Evolutionary conservation across 192 early-diverging fungal species (phyloP).

Genomic region (Linnemannia zychae): DNA sequence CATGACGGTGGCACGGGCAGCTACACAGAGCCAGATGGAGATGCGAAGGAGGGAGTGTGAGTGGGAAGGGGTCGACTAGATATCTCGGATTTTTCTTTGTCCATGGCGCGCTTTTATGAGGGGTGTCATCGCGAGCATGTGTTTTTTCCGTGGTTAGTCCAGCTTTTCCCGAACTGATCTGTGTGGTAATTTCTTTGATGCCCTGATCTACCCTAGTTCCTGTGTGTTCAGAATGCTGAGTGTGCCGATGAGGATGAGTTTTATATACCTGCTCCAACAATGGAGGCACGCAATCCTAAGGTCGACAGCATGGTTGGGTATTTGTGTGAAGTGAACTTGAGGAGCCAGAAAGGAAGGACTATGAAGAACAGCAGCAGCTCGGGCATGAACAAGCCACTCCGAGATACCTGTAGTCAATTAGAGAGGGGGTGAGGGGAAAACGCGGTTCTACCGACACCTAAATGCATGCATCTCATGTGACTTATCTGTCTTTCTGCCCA

Average conservation of each 20-base stretch:
- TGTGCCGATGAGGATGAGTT: neutral
- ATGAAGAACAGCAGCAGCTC: neutral
- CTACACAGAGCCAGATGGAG: neutral
- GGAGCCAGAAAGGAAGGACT: neutral
- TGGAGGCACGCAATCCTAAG: conserved; percentile 46
- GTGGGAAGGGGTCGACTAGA: conserved; percentile 5
- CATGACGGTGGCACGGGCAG: conserved; percentile 39
- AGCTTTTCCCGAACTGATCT: neutral
- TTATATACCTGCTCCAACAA: conserved; percentile 36
- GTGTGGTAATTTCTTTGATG: neutral
- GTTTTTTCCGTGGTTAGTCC: neutral
- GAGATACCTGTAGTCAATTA: conserved; percentile 9
- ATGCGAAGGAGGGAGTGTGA: neutral
- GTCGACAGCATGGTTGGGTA: conserved; percentile 45
- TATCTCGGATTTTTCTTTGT: neutral
- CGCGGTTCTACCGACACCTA: neutral
- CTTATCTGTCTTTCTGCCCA: neutral
- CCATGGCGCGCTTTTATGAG: neutral
- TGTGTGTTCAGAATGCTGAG: neutral
- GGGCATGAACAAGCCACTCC: conserved; percentile 10
- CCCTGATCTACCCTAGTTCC: neutral
- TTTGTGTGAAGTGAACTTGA: conserved; percentile 6
- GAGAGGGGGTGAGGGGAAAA: neutral
- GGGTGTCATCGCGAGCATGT: neutral
- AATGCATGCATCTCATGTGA: neutral